phyloP scores from a whole-genome alignment of 2,329 filamentous ascomycete species.

The Colletotrichum sp. region DNA sequence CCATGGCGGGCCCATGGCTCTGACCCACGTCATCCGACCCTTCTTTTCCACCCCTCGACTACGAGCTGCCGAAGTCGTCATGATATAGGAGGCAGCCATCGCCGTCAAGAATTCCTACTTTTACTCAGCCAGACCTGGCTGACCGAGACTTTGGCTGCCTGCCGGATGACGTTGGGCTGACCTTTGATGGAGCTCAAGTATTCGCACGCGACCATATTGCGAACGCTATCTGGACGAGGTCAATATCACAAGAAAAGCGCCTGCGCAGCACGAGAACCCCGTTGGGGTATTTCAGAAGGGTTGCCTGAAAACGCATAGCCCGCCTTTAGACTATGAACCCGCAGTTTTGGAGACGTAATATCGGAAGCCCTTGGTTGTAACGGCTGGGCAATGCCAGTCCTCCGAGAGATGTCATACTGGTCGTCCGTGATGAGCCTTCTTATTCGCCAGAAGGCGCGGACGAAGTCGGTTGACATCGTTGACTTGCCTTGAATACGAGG shows the following conservation, averaged over 20 bases:
- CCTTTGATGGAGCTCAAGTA: not conserved
- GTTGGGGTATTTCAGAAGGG: not conserved
- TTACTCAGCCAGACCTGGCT: not conserved
- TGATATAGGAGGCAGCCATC: not conserved
- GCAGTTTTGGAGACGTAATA: not conserved
- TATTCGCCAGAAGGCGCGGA: not conserved
- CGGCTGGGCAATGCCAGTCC: not conserved
- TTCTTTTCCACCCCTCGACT: not conserved
- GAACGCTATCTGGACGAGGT: not conserved
- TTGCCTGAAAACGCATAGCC: not conserved
- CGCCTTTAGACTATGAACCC: not conserved
- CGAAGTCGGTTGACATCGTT: not conserved
- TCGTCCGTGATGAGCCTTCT: not conserved
- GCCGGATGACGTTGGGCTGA: not conserved
- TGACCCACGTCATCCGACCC: not conserved
- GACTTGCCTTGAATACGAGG: not conserved
- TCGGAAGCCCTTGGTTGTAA: not conserved
- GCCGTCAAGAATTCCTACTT: not conserved
- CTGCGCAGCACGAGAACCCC: not conserved
- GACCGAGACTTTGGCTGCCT: not conserved
- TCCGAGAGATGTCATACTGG: not conserved
- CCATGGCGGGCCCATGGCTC: not conserved
- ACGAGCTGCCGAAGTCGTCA: not conserved
- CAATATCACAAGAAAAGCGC: not conserved
- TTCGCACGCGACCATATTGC: not conserved